Conservation (phyloP, 2,329 filamentous ascomycete genomes). For the Graphilbum sp. region DNA sequence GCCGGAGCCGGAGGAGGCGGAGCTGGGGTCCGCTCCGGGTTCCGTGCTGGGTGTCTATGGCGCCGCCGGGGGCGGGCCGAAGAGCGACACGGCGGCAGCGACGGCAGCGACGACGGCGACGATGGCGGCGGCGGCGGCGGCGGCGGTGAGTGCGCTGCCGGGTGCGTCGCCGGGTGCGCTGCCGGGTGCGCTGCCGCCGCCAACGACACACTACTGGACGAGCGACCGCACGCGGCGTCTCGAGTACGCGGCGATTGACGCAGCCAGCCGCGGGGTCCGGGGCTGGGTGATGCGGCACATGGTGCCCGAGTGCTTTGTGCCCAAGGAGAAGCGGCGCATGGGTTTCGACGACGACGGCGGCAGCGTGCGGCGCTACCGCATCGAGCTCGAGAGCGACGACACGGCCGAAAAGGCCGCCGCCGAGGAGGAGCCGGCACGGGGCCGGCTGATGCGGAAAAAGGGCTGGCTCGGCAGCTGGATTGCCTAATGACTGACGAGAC, state of each 20-base stretch:
- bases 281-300: slow-evolving; percentile 42
- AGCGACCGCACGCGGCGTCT: slow-evolving; percentile 44
- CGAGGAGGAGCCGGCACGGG: no score
- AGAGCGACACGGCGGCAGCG: no score
- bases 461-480: not conserved
- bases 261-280: slow-evolving; percentile 39
- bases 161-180: not conserved
- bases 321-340: slow-evolving; percentile 30
- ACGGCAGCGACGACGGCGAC: no score
- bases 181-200: slow-evolving; percentile 25
- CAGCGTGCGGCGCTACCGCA: slow-evolving; percentile 45
- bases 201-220: slow-evolving; percentile 51
- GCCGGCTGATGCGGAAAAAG: not conserved
- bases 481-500: not conserved
- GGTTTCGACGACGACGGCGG: slow-evolving; percentile 46
- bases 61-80: no score
- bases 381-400: slow-evolving; percentile 36
- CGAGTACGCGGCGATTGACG: slow-evolving; percentile 52
- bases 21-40: no score
- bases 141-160: no score
- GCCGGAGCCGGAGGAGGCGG: not conserved
- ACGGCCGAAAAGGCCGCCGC: slow-evolving; percentile 10
- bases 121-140: no score
- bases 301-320: slow-evolving; percentile 44
- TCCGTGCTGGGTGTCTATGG: no score